These are phyloP conservation scores for Yamadazyma sp. DNA, from an alignment of 805 yeast genomes.

Conservation along the genomic window DNA sequence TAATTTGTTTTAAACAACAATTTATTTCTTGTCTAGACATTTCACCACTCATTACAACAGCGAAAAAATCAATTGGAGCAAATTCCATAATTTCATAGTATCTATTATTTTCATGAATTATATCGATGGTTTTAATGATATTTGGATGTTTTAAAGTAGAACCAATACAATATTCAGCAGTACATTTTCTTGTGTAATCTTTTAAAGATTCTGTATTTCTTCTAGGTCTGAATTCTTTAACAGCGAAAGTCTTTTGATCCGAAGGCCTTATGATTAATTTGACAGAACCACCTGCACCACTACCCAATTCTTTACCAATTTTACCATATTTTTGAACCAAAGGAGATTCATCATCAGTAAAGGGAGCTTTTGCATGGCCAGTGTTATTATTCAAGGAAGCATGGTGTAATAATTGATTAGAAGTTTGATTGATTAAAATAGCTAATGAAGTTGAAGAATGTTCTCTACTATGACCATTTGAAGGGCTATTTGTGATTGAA, in stretches of 20 bases:
- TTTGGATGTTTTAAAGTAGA: slow-evolving; percentile 86
- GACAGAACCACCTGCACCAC: slow-evolving; percentile 95
- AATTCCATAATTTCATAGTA: slow-evolving; percentile 92
- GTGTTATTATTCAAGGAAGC: slow-evolving; percentile 37
- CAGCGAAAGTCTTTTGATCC: slow-evolving; percentile 80
- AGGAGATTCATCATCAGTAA: slow-evolving; percentile 45
- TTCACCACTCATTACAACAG: slow-evolving; percentile 89
- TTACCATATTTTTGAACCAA: slow-evolving; percentile 75
- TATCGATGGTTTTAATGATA: slow-evolving; percentile 87
- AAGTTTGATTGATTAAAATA: slow-evolving; percentile 34
- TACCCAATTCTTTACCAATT: slow-evolving; percentile 84
- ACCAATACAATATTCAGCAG: slow-evolving; percentile 93
- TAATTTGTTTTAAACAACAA: slow-evolving; percentile 86
- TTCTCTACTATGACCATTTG: slow-evolving; percentile 20
- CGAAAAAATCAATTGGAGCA: slow-evolving; percentile 89
- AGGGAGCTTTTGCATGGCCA: slow-evolving; percentile 15
- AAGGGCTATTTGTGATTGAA: slow-evolving; percentile 4
- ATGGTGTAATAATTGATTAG: slow-evolving; percentile 33
- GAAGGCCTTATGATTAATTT: slow-evolving; percentile 63
- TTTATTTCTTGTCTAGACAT: slow-evolving; percentile 77
- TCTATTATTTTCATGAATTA: slow-evolving; percentile 82
- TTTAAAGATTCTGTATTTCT: slow-evolving; percentile 71
- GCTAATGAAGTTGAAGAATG: slow-evolving; percentile 37
- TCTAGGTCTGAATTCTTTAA: slow-evolving; percentile 83
- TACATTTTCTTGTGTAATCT: slow-evolving; percentile 88